These are phyloP conservation scores for Pinus taeda DNA, from an alignment of 75 land plant genomes.

Conservation along the genomic window DNA sequence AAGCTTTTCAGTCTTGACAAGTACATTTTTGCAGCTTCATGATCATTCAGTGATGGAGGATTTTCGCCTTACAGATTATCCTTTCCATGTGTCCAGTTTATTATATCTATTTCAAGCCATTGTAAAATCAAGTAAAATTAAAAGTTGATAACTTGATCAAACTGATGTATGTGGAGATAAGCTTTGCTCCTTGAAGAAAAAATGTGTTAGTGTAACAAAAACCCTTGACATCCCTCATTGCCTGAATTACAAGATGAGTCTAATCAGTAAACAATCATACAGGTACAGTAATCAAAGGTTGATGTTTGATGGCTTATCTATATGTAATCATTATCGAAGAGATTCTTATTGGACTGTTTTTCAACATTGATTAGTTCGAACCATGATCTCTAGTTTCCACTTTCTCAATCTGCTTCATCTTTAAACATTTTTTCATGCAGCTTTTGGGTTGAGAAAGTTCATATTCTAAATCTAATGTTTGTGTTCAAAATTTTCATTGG, in stretches of 20 bases:
- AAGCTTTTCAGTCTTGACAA: background rate
- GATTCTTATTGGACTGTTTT: background rate
- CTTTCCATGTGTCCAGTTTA: background rate
- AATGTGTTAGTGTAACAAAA: too few relatives aligned
- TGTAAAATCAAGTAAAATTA: background rate
- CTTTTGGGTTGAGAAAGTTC: background rate
- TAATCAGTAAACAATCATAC: background rate
- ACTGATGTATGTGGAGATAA: background rate
- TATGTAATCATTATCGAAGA: background rate
- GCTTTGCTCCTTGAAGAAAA: background rate
- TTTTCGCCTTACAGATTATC: background rate
- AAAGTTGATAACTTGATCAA: background rate
- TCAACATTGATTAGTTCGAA: background rate
- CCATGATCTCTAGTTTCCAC: background rate
- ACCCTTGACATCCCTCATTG: background rate
- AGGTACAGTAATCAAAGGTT: background rate
- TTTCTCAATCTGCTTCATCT: background rate
- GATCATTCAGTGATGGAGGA: background rate
- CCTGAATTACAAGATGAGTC: background rate
- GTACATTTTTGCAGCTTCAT: background rate
- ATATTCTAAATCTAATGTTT: background rate
- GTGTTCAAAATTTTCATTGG: background rate
- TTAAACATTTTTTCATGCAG: background rate
- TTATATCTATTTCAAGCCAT: background rate
- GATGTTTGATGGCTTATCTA: background rate